These are phyloP conservation scores for Stagonosporopsis tanaceti DNA, from an alignment of 2,329 filamentous ascomycete species.

Conservation along the genomic window DNA sequence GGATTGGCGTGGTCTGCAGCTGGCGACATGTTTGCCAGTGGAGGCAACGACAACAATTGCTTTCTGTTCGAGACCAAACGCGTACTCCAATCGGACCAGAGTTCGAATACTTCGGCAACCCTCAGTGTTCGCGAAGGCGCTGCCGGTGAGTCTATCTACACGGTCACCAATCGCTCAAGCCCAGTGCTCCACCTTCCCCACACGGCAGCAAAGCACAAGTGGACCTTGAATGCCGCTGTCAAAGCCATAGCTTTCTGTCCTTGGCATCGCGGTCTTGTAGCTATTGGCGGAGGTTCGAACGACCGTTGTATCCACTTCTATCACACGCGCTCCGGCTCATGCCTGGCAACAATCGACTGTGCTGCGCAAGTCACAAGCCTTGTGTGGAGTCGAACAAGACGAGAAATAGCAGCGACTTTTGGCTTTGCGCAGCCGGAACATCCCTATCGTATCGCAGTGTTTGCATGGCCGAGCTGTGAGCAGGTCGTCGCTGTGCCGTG, in stretches of 20 bases:
- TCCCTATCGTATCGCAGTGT: constrained; percentile 86
- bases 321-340: constrained; percentile 82
- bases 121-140: constrained; percentile 38
- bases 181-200: constrained; percentile 57
- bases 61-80: constrained; percentile 77
- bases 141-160: constrained; percentile 44
- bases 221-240: constrained; percentile 84
- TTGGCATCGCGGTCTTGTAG: constrained; percentile 86
- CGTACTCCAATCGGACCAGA: constrained; percentile 54
- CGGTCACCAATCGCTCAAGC: constrained; percentile 42
- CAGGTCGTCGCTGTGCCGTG: constrained; percentile 86
- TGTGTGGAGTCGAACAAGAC: constrained; percentile 84
- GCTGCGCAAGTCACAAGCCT: constrained; percentile 92
- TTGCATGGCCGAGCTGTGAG: constrained; percentile 90
- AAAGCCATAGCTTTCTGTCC: constrained; percentile 98
- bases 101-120: constrained; percentile 20
- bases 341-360: constrained; percentile 89
- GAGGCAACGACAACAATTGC: constrained; percentile 91
- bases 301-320: constrained; percentile 97
- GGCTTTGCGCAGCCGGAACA: constrained; percentile 93
- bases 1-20: constrained; percentile 87
- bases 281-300: constrained; percentile 91
- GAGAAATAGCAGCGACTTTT: constrained; percentile 92
- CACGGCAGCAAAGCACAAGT: constrained; percentile 73
- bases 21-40: constrained; percentile 80